Evolutionary conservation across 139 green algal species (phyloP).

Genomic region (Ulvella scutata): DNA sequence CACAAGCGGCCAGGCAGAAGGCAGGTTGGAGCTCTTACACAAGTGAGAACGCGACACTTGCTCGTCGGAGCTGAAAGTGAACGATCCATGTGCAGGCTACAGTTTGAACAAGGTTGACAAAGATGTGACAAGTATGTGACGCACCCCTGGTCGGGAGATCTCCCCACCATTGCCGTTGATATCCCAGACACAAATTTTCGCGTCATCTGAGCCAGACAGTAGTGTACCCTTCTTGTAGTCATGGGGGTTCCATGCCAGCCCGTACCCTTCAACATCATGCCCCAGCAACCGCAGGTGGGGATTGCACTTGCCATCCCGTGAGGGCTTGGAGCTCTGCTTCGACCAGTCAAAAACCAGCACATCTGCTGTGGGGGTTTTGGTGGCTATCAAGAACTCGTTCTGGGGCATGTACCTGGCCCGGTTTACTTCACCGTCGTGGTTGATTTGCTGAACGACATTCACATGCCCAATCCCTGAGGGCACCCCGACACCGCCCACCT

Average conservation of each 20-base stretch:
- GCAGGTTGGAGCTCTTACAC: no score
- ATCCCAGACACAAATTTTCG: slow-evolving; percentile 98
- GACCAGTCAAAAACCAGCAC: slow-evolving; percentile 97
- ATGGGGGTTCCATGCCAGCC: slow-evolving; percentile 79
- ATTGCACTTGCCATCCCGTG: slow-evolving; percentile 50
- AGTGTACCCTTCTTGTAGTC: slow-evolving; percentile 45
- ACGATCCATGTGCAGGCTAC: no score
- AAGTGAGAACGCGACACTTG: no score
- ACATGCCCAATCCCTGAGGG: slow-evolving; percentile 58
- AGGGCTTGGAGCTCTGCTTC: slow-evolving; percentile 86
- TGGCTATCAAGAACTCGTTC: slow-evolving; percentile 90
- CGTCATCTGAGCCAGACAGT: slow-evolving; percentile 90
- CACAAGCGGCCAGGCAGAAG: no score
- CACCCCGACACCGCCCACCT: slow-evolving; percentile 83
- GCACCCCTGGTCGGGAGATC: neutral
- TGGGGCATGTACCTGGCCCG: slow-evolving; percentile 61
- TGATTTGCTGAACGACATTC: slow-evolving; percentile 89
- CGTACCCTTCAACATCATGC: slow-evolving; percentile 75
- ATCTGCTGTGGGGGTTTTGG: slow-evolving; percentile 73
- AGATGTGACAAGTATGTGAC: no score
- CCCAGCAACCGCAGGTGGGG: slow-evolving; percentile 75
- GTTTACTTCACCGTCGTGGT: slow-evolving; percentile 98
- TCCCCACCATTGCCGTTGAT: slow-evolving; percentile 34
- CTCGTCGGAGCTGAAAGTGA: neutral
- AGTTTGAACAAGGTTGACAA: no score